Evolutionary conservation across 2,329 filamentous ascomycete genomes (phyloP).

Genomic region (Alternaria ventricosa): DNA sequence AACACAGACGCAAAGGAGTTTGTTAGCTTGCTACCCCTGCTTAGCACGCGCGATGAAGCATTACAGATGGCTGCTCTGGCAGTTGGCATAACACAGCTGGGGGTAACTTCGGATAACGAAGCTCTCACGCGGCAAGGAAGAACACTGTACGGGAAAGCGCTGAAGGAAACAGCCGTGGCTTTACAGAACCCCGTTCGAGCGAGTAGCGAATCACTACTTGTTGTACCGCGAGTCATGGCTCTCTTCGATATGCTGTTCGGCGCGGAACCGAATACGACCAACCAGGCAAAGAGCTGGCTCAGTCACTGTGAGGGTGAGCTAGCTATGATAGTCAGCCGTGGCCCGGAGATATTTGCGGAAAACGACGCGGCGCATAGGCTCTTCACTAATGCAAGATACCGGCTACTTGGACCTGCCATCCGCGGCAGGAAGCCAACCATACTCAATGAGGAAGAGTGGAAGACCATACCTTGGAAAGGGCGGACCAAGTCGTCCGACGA

Average conservation of each 20-base stretch:
- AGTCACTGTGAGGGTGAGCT: conserved; percentile 38
- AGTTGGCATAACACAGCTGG: conserved; percentile 31
- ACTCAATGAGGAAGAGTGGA: conserved; percentile 43
- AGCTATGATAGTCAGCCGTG: conserved; percentile 27
- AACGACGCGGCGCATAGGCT: conserved; percentile 25
- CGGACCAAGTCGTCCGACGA: conserved; percentile 44
- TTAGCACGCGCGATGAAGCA: conserved; percentile 32
- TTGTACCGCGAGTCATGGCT: conserved; percentile 30
- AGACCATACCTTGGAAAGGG: conserved; percentile 44
- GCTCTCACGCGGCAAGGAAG: conserved; percentile 28
- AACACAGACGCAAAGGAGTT: conserved; percentile 20
- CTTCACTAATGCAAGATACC: conserved; percentile 31
- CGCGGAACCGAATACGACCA: conserved; percentile 21
- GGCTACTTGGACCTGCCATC: conserved; percentile 30
- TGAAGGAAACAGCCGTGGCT: conserved; percentile 31
- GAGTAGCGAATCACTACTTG: conserved; percentile 33
- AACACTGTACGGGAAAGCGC: conserved; percentile 31
- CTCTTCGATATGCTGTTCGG: conserved; percentile 41
- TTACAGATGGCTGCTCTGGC: conserved; percentile 34
- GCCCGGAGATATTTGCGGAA: conserved; percentile 24
- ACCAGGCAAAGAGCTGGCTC: conserved; percentile 37
- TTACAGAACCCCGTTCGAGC: conserved; percentile 21
- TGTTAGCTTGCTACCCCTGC: conserved; percentile 18
- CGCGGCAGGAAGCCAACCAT: conserved; percentile 47
- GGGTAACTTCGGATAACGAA: conserved; percentile 22